Conservation (phyloP, 768 basidiomycete genomes). For the Arthromyces matolae region DNA sequence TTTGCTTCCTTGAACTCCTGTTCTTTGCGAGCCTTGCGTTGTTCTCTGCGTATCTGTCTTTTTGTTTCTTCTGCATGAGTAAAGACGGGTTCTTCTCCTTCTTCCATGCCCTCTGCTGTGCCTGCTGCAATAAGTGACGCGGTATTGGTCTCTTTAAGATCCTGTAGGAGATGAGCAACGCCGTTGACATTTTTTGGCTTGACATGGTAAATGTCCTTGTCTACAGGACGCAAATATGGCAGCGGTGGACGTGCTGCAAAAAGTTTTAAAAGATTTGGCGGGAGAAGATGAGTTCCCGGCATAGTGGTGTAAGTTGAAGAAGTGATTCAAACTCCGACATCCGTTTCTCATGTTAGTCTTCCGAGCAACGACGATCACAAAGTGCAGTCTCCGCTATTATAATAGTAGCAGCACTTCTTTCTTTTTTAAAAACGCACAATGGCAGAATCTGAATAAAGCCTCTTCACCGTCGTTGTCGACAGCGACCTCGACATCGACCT, state of each 20-base stretch:
- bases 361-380: neutral
- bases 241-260: constrained; percentile 92
- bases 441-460: no score
- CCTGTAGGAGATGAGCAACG: constrained; percentile 69
- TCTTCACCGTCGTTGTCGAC: neutral
- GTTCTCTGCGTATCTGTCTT: constrained; percentile 73
- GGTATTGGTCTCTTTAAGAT: constrained; percentile 76
- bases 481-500: constrained; percentile 12
- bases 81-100: constrained; percentile 77
- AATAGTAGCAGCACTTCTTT: no score
- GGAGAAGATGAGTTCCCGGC: constrained; percentile 84
- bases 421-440: constrained; percentile 61
- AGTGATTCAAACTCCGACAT: constrained; percentile 23
- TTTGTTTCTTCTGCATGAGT: constrained; percentile 83
- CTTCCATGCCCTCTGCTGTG: constrained; percentile 67
- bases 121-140: constrained; percentile 58
- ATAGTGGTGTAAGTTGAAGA: constrained; percentile 20
- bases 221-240: constrained; percentile 81
- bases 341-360: constrained; percentile 1
- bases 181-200: constrained; percentile 66
- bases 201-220: constrained; percentile 76
- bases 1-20: constrained; percentile 79
- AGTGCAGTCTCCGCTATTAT: no score
- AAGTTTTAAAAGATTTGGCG: constrained; percentile 93
- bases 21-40: constrained; percentile 68